Evolutionary conservation across 768 basidiomycete genomes (phyloP).

Genomic region (Inosperma sp.): DNA sequence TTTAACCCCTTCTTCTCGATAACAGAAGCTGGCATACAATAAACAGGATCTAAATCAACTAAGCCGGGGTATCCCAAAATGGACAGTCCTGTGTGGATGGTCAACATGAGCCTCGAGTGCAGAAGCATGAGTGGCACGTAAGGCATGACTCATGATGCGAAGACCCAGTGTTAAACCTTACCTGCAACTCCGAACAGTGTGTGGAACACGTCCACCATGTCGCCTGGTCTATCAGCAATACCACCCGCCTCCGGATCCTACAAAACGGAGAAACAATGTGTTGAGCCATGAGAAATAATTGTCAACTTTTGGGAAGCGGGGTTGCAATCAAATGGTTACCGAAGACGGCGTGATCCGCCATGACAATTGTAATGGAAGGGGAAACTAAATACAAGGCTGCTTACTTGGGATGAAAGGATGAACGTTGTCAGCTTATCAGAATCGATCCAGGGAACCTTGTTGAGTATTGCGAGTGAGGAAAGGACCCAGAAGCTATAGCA

Average conservation of each 20-base stretch:
- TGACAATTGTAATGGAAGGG: background rate
- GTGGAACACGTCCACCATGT: conserved; percentile 97
- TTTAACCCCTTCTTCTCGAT: conserved; percentile 67
- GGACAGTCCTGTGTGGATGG: conserved; percentile 58
- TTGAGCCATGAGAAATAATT: background rate
- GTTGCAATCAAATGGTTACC: background rate
- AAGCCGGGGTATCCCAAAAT: conserved; percentile 83
- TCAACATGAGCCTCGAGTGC: background rate
- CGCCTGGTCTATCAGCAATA: conserved; percentile 88
- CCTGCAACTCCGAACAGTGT: conserved; percentile 91
- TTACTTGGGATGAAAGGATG: conserved; percentile 83
- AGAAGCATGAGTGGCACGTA: no score
- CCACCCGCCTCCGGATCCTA: conserved; percentile 90
- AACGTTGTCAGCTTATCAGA: conserved; percentile 69
- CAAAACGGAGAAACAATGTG: background rate
- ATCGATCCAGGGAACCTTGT: conserved; percentile 85
- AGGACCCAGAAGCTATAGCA: conserved; percentile 99
- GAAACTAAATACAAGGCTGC: conserved; percentile 17
- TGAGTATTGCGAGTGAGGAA: conserved; percentile 79
- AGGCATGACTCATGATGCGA: background rate
- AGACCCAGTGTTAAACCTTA: conserved; percentile 17
- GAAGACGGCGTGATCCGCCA: background rate
- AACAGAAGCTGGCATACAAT: conserved; percentile 85
- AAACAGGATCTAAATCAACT: conserved; percentile 86
- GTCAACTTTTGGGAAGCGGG: background rate